Base-by-base conservation (phyloP, 2,329 filamentous ascomycete species). In the Colletotrichum sp. region DNA sequence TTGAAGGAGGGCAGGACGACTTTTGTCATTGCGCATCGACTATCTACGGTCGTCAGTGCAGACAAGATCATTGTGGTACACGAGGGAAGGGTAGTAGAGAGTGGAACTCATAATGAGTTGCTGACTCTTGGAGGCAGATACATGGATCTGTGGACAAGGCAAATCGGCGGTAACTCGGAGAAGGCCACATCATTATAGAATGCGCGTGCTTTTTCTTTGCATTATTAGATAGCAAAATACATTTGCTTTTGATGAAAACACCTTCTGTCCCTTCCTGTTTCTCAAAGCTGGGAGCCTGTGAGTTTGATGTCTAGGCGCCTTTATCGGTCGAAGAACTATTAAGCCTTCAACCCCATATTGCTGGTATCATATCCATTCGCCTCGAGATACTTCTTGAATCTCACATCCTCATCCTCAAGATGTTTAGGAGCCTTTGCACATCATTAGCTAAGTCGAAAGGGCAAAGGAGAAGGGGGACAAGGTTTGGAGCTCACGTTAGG, bases 101-200 rank as follows among this genome's bases (percentile, higher is more conserved):
- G 24, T n/a, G 71, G 71, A 8, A 65, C 71, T 0, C 71, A 74
- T 16, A 16, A 66, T 1, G 85, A 88, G 34, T 81, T 92, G 57
- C 79, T 92, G 30, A 79, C 83, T 24, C 75, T 78, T n/a, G 84
- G 85, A 4, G 90, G 90, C 2, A 86, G 86, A 77, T 92, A 92
- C 72, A 82, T 84, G 48, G 83, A 88, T 30, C 77, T 92, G 4
- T 92, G 90, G 90, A 82, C 82, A 21, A 88, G 86, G 63, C 89
- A 91, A 71, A 81, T 75, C 12, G 63, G 69, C 2, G 57, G 63
- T 7, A n/a, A 24, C 8, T 55, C 36, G 7, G 60, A 66, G 16
- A 52, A 55, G 18, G 18, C 43, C 24, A 9, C 18, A 32, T 6
- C 6, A 16, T 3, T 43, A 39, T 7, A 39, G 6, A 18, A 16